These are phyloP conservation scores for Ottelia alismoides DNA, from an alignment of 106 monocot species.

Conservation along the genomic window DNA sequence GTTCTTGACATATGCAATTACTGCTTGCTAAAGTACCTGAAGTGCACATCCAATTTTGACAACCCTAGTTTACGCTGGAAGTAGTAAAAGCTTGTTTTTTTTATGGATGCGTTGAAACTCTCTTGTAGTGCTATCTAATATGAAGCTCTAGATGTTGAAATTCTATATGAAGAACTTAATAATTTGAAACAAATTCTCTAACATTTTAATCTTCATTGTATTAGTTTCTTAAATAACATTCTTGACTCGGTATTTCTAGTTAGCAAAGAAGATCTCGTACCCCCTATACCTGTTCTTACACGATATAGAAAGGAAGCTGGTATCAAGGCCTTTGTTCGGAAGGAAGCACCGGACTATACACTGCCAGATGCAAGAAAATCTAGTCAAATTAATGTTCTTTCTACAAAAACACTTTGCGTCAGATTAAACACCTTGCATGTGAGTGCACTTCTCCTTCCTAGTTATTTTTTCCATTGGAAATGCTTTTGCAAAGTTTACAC, in stretches of 20 bases:
- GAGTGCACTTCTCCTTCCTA: slow-evolving; percentile 18
- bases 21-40: no score
- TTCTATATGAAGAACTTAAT: no score
- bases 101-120: no score
- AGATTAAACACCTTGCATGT: slow-evolving; percentile 85
- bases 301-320: slow-evolving; percentile 76
- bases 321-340: slow-evolving; percentile 76
- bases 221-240: no score
- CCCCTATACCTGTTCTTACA: slow-evolving; percentile 82
- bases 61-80: no score
- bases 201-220: no score
- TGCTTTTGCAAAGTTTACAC: neutral
- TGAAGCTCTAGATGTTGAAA: no score
- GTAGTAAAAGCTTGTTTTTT: no score
- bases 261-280: slow-evolving; percentile 75
- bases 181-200: no score
- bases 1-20: no score
- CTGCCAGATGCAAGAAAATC: slow-evolving; percentile 50
- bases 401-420: slow-evolving; percentile 66
- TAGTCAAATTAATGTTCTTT: slow-evolving; percentile 61
- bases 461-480: neutral
- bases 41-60: no score
- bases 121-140: no score
- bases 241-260: slow-evolving; percentile 27
- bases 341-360: slow-evolving; percentile 43